Base-by-base conservation (phyloP, 495 filamentous ascomycete genomes). In the Alectoria sarmentosa region DNA sequence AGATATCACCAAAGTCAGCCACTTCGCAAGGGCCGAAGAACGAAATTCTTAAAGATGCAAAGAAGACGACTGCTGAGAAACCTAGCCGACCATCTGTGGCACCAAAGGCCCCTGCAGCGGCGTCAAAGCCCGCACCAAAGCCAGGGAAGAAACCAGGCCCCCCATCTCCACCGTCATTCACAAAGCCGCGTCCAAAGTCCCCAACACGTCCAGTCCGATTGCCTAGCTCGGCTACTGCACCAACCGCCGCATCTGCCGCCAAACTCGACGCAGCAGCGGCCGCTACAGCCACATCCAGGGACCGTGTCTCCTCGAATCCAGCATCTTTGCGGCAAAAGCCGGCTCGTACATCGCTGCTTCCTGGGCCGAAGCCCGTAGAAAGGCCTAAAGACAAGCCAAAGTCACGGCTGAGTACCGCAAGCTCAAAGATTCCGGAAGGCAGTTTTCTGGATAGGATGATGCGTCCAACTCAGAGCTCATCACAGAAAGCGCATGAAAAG, bases 371-470 rank as follows among this genome's bases (percentile, higher is more conserved):
- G 42, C 68, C 68, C 17, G 67, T 58, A 36, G 78, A 80, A 28
- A 77, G 77, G n/a, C 74, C 78, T 3, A 71, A 69, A 61, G 63
- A 54, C 6, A 54, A 55, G 15, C 30, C 69, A 21, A 75, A 71
- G 60, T 76, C 79, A 23, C 76, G 78, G 30, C 64, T 71, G 30
- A 81, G 78, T 67, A 78, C 74, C 41, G 70, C 56, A 7, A 77
- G 72, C 60, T 55, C 76, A 38, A 78, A 75, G 62, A 64, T 84
- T 2, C 79, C 87, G 4, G 86, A 89, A 69, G 88, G 91, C 61
- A 76, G 87, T 5, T 97, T 97, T 76, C 79, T 97, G 21, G 90
- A 89, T 11, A 80, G 92, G 63, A 96, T 97, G 92, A 96, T 91
- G 90, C 84, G 91, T 15, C 92, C 91, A 6, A 97, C 92, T 13